Evolutionary conservation across 345 rosid genomes (phyloP), one percentile per base, ranked within the genome.

Genomic region (Acer yangbiense): DNA sequence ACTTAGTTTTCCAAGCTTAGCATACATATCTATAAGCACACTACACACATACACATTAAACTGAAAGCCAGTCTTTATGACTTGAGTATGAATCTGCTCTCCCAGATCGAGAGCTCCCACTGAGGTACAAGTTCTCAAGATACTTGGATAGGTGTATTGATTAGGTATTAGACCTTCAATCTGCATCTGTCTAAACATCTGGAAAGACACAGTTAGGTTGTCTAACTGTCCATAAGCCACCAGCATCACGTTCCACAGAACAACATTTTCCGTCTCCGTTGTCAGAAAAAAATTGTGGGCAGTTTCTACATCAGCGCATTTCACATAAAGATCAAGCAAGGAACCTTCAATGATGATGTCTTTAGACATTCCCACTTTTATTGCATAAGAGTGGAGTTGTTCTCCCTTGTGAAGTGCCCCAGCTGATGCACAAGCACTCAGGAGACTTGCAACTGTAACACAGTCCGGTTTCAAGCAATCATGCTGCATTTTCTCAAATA

Each of bases 201-300:
- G 48, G 82, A 90, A 82, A 70, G 96, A 91, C 46, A 80, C 84
- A 16, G 77, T 80, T 69, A 93, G 82, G 69, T 92, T 81, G 68
- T 86, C 92, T 74, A 83, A 81, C 78, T 89, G 89, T 64, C 98
- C 97, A 85, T 84, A 91, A 60, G 92, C 93, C 35, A 88, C 93
- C 69, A 94, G 94, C 97, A 94, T 90, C 81, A 94, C 91, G 84
- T 94, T 94, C 97, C 98, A 94, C 50, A 93, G 81, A 71, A 94
- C 94, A 64, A 91, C 95, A 78, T 93, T 94, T 75, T 81, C 90
- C 78, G 83, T 90, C 81, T 87, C 83, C 43, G 95, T 87, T 20
- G 84, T 80, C 67, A 86, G 89, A 78, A 94, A 93, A 79, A 83
- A 85, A 41, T 86, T 72, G 60, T 81, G 83, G 32, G 97, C 93